Evolutionary conservation across 225 moss, liverwort and hornwort species (phyloP), one percentile per base, ranked within the genome.

Genomic region (Rhytidiadelphus loreus): DNA sequence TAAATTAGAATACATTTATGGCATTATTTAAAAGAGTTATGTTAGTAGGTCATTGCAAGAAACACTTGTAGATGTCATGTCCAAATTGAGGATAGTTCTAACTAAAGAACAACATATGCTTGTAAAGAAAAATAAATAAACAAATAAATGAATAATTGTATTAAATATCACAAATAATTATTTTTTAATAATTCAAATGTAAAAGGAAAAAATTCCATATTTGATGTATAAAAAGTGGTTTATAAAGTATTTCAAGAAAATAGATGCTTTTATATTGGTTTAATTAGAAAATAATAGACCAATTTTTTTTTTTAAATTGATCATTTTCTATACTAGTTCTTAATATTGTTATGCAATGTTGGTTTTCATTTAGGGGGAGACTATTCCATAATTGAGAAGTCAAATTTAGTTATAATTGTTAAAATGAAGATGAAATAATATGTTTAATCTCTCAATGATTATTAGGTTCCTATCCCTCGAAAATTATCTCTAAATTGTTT

Each of bases 391-490:
- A 32, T 12, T 48, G 19, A 74, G 6, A 32, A 4, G 20, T 74
- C 2, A 2, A 48, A 30, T 73, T 30, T 30, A 18, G 3, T 11
- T 30, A 48, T 7, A 48, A 11, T 74, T 46, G 2, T 48, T 11
- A 74, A 74, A 74, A 0, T 2, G 7, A 32, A 19, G 12, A 7
- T 44, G 6, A 74, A 46, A 28, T 18, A 32, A 20, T 48, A 12
- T 48, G 2, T 74, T 48, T 2, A 20, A 48, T 48, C 1, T 3
- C 8, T 28, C 3, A 29, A 29, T 44, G 44, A 44, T 1, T 28
- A 16, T 1, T 26, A 5, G 8, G 1, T 44, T 44, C 8, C 2
- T 71, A n/a, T n/a, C 20, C 16, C 0, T 14, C 2, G 1, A 72
- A 72, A 72, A 44, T 16, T 44, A 46, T 2, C 6, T 17, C 9